Conservation (phyloP, 169 alveolate species). For the Miamiensis avidus region DNA sequence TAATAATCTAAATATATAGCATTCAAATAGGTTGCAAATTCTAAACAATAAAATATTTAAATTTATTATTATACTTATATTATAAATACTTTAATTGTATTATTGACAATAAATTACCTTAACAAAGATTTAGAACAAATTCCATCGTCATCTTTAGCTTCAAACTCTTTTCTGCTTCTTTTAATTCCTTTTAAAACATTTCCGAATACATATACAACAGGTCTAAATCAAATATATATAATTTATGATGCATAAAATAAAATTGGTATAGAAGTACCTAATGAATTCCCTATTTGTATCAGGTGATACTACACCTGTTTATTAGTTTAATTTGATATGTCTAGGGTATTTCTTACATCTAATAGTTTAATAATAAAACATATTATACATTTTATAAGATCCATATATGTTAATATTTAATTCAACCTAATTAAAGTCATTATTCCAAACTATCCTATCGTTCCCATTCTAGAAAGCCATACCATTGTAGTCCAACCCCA, state of each 20-base stretch:
- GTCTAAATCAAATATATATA: neutral
- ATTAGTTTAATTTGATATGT: neutral
- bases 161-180: conserved; percentile 11
- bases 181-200: conserved; percentile 11
- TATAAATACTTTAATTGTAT: too few species aligned
- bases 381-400: too few species aligned
- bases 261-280: neutral
- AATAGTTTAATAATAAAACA: too few species aligned
- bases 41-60: too few species aligned
- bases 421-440: conserved; percentile 17
- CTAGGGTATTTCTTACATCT: neutral
- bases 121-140: conserved; percentile 23
- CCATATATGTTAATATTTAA: too few species aligned
- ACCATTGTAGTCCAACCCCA: conserved; percentile 19
- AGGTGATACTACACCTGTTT: conserved; percentile 17
- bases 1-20: conserved; percentile 25
- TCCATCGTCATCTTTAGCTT: conserved; percentile 11
- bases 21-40: conserved; percentile 20
- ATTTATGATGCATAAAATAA: neutral
- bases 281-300: neutral
- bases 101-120: too few species aligned
- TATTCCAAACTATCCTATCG: conserved; percentile 16
- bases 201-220: neutral
- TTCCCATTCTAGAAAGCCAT: conserved; percentile 2
- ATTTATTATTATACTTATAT: too few species aligned